These are phyloP conservation scores for Yamadazyma songkhlaensis DNA, from an alignment of 1,139 yeast genomes.

Conservation along the genomic window DNA sequence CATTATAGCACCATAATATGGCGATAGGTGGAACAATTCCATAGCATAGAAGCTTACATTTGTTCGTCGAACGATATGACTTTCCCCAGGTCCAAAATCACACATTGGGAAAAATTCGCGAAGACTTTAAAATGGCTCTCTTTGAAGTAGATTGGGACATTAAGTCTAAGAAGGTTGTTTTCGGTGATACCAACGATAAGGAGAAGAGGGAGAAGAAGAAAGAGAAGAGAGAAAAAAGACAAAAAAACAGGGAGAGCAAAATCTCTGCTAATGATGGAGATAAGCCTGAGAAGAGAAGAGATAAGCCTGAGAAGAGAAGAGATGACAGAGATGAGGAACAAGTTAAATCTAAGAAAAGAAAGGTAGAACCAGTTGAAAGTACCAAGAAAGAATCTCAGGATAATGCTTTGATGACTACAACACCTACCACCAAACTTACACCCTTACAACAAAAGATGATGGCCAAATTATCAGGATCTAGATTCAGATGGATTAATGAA, in stretches of 20 bases:
- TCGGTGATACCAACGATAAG: slow-evolving; percentile 26
- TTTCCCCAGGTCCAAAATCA: slow-evolving; percentile 17
- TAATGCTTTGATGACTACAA: slow-evolving; percentile 9
- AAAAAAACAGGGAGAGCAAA: slow-evolving; percentile 5
- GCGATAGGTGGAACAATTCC: slow-evolving; percentile 16
- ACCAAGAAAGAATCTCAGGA: slow-evolving; percentile 5
- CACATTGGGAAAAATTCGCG: neutral
- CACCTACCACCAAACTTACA: slow-evolving; percentile 49
- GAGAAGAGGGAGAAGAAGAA: slow-evolving; percentile 9
- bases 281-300: slow-evolving; percentile 5
- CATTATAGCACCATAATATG: slow-evolving; percentile 5
- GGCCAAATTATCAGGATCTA: slow-evolving; percentile 88
- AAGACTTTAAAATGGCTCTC: slow-evolving; percentile 51
- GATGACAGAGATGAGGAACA: neutral
- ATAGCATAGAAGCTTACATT: slow-evolving; percentile 15
- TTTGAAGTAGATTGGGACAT: slow-evolving; percentile 85
- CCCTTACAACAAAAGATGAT: slow-evolving; percentile 95
- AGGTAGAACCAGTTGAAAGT: neutral
- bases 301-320: no score
- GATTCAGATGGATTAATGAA: slow-evolving; percentile 98
- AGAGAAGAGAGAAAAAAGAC: slow-evolving; percentile 4
- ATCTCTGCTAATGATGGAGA: neutral
- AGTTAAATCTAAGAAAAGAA: slow-evolving; percentile 1
- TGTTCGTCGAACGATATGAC: slow-evolving; percentile 16
- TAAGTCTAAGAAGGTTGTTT: slow-evolving; percentile 50